A percentile compares a stretch with the other conserved stretches of the same genome.
phyloP scores from a whole-genome alignment of 139 green algal genomes.

The Spirogloea muscicola region DNA sequence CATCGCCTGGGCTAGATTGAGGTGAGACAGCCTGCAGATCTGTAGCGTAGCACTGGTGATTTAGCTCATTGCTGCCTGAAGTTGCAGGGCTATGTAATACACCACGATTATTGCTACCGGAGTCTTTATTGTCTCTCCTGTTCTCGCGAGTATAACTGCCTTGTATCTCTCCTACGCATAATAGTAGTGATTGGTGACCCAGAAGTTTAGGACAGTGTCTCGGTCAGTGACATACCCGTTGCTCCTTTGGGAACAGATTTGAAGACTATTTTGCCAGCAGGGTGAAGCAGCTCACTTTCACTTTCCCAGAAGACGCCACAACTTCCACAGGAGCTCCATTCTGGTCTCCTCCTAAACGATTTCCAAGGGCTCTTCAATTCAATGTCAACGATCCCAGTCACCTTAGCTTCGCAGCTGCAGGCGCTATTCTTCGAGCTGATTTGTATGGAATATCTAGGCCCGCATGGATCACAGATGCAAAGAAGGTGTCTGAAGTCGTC shows the following conservation, averaged over 20 bases:
- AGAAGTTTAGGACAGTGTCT: too few relatives aligned
- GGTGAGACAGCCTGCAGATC: too few relatives aligned
- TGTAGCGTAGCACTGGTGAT: too few relatives aligned
- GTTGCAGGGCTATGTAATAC: too few relatives aligned
- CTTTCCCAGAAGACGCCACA: slow-evolving; percentile 90
- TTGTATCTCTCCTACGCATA: too few relatives aligned
- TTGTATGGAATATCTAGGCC: slow-evolving; percentile 68
- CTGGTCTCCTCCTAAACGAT: slow-evolving; percentile 96
- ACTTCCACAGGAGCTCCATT: slow-evolving; percentile 88
- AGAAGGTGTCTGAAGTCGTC: slow-evolving; percentile 49
- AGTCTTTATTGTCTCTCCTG: too few relatives aligned
- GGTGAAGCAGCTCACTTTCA: slow-evolving; percentile 88
- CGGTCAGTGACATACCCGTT: too few relatives aligned
- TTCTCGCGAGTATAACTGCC: too few relatives aligned
- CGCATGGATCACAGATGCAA: slow-evolving; percentile 43
- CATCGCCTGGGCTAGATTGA: slow-evolving; percentile 73
- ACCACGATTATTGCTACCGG: too few relatives aligned
- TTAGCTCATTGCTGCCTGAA: too few relatives aligned
- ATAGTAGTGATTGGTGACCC: too few relatives aligned
- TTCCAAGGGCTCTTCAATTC: slow-evolving; percentile 81
- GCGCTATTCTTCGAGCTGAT: slow-evolving; percentile 83
- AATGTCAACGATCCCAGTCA: slow-evolving; percentile 67
- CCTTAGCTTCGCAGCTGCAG: slow-evolving; percentile 65
- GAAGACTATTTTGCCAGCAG: slow-evolving; percentile 77
- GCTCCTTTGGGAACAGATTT: too few relatives aligned